Conservation (phyloP, 768 basidiomycete genomes). For the Amanita thiersii region DNA sequence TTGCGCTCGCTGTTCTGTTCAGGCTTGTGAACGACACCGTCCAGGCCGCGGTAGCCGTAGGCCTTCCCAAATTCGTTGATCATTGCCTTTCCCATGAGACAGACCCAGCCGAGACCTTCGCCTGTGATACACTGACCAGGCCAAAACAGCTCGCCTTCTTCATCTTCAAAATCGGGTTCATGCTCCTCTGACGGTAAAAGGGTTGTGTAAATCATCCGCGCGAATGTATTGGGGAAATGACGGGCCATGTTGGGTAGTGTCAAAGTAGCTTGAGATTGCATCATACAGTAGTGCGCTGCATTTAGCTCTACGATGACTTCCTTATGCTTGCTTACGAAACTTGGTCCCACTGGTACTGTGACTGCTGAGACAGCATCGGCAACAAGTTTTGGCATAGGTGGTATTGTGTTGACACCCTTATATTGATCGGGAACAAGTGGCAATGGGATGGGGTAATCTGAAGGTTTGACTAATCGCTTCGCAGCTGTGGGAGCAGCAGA, state of each 20-base stretch:
- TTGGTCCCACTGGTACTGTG: slow-evolving; percentile 35
- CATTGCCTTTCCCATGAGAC: slow-evolving; percentile 82
- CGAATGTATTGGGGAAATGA: slow-evolving; percentile 70
- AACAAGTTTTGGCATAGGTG: slow-evolving; percentile 33
- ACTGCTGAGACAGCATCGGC: slow-evolving; percentile 34
- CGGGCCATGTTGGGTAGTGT: slow-evolving; percentile 61
- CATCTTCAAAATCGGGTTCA: slow-evolving; percentile 78
- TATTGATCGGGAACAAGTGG: slow-evolving; percentile 30
- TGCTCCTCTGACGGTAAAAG: slow-evolving; percentile 60
- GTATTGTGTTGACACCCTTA: slow-evolving; percentile 24
- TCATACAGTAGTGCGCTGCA: slow-evolving; percentile 40
- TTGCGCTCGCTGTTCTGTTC: slow-evolving; percentile 21
- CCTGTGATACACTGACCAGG: slow-evolving; percentile 66
- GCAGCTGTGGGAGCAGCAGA: slow-evolving; percentile 23
- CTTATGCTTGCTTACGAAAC: slow-evolving; percentile 32
- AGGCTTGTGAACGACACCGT: slow-evolving; percentile 67
- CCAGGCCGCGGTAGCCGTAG: slow-evolving; percentile 64
- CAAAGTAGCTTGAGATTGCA: slow-evolving; percentile 42
- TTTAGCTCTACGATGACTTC: slow-evolving; percentile 29
- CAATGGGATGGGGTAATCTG: slow-evolving; percentile 23
- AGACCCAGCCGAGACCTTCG: slow-evolving; percentile 83
- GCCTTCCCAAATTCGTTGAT: slow-evolving; percentile 73
- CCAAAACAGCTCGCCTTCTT: slow-evolving; percentile 84
- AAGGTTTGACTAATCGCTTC: slow-evolving; percentile 20
- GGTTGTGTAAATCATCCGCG: slow-evolving; percentile 62